Percentiles rank a stretch among this genome's conserved stretches.
phyloP scores from a whole-genome alignment of 352 stramenopile species.

The Phytopythium oedochilum region DNA sequence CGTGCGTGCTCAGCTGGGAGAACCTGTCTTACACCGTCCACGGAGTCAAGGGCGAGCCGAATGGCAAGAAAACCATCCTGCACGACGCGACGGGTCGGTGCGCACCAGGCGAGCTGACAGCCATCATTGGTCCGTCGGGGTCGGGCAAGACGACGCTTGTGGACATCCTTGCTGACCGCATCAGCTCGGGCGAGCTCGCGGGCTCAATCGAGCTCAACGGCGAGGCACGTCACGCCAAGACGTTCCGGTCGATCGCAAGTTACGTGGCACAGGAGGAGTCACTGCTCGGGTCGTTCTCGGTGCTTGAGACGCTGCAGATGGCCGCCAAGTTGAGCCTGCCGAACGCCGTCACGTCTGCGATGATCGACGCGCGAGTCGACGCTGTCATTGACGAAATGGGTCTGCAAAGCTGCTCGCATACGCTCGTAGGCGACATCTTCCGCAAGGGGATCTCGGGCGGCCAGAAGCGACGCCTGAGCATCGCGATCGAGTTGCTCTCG shows the following conservation, averaged over 20 bases:
- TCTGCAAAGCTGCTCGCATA: slow-evolving; percentile 33
- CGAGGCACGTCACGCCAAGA: slow-evolving; percentile 17
- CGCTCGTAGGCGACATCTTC: slow-evolving; percentile 73
- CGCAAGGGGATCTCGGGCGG: slow-evolving; percentile 69
- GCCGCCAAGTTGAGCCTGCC: slow-evolving; percentile 54
- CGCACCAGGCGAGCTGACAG: slow-evolving; percentile 45
- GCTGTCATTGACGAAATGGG: slow-evolving; percentile 59
- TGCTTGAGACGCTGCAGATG: slow-evolving; percentile 61
- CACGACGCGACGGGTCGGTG: slow-evolving; percentile 50
- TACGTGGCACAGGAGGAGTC: slow-evolving; percentile 75
- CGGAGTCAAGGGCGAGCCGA: background rate
- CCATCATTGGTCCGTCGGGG: slow-evolving; percentile 60
- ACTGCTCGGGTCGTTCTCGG: slow-evolving; percentile 59
- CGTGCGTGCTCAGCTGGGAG: slow-evolving; percentile 39
- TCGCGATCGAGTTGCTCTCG: slow-evolving; percentile 75
- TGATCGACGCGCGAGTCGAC: slow-evolving; percentile 32
- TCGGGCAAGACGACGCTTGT: slow-evolving; percentile 61
- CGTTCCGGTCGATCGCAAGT: slow-evolving; percentile 36
- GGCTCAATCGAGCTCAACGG: slow-evolving; percentile 56
- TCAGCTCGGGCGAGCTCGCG: slow-evolving; percentile 34
- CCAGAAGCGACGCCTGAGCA: slow-evolving; percentile 71
- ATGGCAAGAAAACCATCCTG: slow-evolving; percentile 36
- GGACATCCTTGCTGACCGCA: slow-evolving; percentile 55
- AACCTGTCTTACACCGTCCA: slow-evolving; percentile 33
- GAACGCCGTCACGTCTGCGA: slow-evolving; percentile 14